Evolutionary conservation across 129 eudicot species (phyloP), one percentile per base, ranked within the genome.

Genomic region (Pseudognaphalium luteoalbum): DNA sequence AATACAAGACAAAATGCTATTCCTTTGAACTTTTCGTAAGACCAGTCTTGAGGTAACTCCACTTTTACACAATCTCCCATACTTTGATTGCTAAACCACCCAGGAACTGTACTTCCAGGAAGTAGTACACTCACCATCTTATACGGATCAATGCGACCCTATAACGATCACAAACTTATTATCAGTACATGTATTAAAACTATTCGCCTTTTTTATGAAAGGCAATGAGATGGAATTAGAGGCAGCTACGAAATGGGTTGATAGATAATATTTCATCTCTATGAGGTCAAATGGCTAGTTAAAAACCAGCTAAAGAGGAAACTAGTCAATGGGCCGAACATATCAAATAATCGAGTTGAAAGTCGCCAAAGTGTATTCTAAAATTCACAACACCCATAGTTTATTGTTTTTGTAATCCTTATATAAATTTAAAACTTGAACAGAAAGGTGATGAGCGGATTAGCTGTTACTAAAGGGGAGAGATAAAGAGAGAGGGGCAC

Each of bases 121-220:
- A 79, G 83, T 32, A 35, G 37, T 28, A 79, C 67, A 56, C 78
- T 72, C 59, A 79, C 33, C 0, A 79, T 20, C 58, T 72, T 73
- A 30, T 79, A 79, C 3, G 83, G 83, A 72, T 79, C 83, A 72
- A 79, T 79, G 68, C 83, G 83, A 52, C 83, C 83, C 83, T 79
- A 57, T 34, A 42, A 59, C 41, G 15, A 47, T 78, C 16, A 66
- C 52, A 71, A 79, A 72, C n/a, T 14, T 14, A 54, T 57, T 4
- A 35, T 58, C 4, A 29, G 34, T 42, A 33, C 44, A 7, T 9
- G 9, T 28, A 17, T 17, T 16, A 7, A 32, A 32, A 32, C 4
- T 32, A 32, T 32, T 32, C 4, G 34, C 34, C 34, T 32, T 32
- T 25, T 32, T 32, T 35, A 35, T 35, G 41, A 37, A 7, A 37